A percentile compares a stretch with the other conserved stretches of the same genome.
These are phyloP conservation scores for Catharanthus roseus DNA, from an alignment of 257 asterid species.

Conservation along the genomic window DNA sequence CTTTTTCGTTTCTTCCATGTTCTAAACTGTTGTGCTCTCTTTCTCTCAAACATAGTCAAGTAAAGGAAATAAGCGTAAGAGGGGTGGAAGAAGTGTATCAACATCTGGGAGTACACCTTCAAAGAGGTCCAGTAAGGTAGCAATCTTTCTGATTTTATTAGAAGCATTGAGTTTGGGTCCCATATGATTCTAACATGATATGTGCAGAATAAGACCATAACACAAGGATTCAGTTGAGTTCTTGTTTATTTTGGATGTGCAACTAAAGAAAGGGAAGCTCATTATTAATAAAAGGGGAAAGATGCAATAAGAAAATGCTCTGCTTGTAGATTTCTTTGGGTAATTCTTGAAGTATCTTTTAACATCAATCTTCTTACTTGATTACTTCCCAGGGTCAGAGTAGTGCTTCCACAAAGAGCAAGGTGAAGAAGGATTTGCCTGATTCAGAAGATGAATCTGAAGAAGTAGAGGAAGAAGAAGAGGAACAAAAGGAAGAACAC, in stretches of 20 bases:
- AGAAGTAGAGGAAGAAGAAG: constrained; percentile 48
- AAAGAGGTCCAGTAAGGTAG: constrained; percentile 69
- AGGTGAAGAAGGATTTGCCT: constrained; percentile 33
- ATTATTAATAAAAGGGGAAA: not conserved
- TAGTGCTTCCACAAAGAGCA: constrained; percentile 41
- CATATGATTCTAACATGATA: not conserved
- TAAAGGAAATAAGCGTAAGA: constrained; percentile 75
- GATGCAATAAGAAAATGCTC: not conserved
- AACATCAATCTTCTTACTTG: constrained; percentile 8
- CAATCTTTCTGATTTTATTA: constrained; percentile 1
- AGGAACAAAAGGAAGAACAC: constrained; percentile 26
- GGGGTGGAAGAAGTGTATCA: constrained; percentile 35
- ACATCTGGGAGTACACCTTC: constrained; percentile 50
- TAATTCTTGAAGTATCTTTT: not conserved
- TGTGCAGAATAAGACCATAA: not conserved
- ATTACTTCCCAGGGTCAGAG: constrained; percentile 38
- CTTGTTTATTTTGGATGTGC: constrained; percentile 1
- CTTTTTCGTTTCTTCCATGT: not conserved
- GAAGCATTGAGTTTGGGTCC: not conserved
- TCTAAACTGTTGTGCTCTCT: not conserved
- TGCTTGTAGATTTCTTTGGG: not conserved
- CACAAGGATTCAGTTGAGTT: not conserved
- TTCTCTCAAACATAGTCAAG: constrained; percentile 32
- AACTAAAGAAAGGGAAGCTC: not conserved
- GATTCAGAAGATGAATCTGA: constrained; percentile 58